Percentiles rank a stretch among this genome's conserved stretches.
Conservation (phyloP, 805 yeast species). For the Suhomyces xylopsoci region DNA sequence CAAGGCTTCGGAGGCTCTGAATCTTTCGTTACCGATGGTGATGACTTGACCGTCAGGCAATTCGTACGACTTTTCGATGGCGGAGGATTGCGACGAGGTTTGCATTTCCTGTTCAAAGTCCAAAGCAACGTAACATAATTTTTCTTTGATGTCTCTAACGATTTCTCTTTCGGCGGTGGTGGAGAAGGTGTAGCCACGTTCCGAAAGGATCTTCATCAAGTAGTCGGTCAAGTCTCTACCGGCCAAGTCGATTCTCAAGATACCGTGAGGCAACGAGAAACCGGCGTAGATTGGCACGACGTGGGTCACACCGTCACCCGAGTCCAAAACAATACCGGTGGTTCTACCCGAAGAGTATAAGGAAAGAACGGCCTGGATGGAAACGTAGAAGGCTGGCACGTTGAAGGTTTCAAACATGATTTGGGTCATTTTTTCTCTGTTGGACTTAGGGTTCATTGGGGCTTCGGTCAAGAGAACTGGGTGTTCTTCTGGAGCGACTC, state of each 20-base stretch:
- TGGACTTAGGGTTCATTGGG: slow-evolving; percentile 98
- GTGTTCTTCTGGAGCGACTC: slow-evolving; percentile 99
- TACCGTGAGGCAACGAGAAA: slow-evolving; percentile 98
- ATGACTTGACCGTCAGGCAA: slow-evolving; percentile 99
- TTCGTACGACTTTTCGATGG: slow-evolving; percentile 98
- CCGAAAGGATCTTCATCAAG: slow-evolving; percentile 96
- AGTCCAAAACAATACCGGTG: slow-evolving; percentile 98
- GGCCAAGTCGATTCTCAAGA: slow-evolving; percentile 97
- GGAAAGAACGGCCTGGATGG: slow-evolving; percentile 97
- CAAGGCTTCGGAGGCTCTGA: slow-evolving; percentile 99
- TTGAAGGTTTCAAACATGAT: slow-evolving; percentile 98
- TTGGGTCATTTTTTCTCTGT: slow-evolving; percentile 99
- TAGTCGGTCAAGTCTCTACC: slow-evolving; percentile 99
- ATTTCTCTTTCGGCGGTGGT: slow-evolving; percentile 99
- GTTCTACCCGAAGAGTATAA: slow-evolving; percentile 99
- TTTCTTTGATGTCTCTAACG: slow-evolving; percentile 92
- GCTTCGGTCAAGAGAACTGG: slow-evolving; percentile 99
- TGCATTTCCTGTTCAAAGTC: slow-evolving; percentile 99
- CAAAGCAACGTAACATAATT: slow-evolving; percentile 97
- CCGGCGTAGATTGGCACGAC: slow-evolving; percentile 99
- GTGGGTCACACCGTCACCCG: slow-evolving; percentile 99
- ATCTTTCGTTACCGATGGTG: slow-evolving; percentile 99
- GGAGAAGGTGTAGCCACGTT: slow-evolving; percentile 98
- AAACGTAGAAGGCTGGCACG: slow-evolving; percentile 98
- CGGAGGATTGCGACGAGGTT: slow-evolving; percentile 97